These are phyloP conservation scores for Eleusine indica DNA, from an alignment of 176 grass and related monocot species.

Conservation along the genomic window DNA sequence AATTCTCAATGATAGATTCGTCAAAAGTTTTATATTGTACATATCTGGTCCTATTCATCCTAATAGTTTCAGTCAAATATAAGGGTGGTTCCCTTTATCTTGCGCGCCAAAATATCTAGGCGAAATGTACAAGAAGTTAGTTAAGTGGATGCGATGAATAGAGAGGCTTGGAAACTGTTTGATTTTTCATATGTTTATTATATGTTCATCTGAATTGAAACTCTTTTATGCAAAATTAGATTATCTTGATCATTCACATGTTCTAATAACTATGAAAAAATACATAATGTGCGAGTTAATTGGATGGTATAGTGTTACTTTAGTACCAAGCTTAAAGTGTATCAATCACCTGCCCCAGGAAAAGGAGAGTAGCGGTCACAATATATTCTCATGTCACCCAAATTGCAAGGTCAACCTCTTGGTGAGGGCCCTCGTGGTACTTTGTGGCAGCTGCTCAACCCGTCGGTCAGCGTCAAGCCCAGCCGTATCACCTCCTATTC, in stretches of 20 bases:
- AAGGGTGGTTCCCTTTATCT: background rate
- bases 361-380: background rate
- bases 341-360: no score
- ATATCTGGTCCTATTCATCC: background rate
- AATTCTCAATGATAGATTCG: conserved; percentile 36
- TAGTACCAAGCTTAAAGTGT: background rate
- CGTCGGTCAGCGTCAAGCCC: conserved; percentile 34
- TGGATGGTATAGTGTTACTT: background rate
- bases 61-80: background rate
- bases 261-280: background rate
- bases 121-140: background rate
- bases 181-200: background rate
- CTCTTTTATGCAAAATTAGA: background rate
- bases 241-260: background rate
- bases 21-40: background rate
- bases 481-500: background rate
- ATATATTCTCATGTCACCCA: conserved; percentile 5
- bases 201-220: background rate
- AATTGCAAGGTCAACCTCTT: conserved; percentile 54
- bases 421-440: conserved; percentile 29
- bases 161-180: no score
- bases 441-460: background rate
- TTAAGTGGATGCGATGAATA: background rate
- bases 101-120: background rate
- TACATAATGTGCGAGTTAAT: no score